Evolutionary conservation across 208 protist genomes (phyloP).

Genomic region (Wallacemonas sp.): DNA sequence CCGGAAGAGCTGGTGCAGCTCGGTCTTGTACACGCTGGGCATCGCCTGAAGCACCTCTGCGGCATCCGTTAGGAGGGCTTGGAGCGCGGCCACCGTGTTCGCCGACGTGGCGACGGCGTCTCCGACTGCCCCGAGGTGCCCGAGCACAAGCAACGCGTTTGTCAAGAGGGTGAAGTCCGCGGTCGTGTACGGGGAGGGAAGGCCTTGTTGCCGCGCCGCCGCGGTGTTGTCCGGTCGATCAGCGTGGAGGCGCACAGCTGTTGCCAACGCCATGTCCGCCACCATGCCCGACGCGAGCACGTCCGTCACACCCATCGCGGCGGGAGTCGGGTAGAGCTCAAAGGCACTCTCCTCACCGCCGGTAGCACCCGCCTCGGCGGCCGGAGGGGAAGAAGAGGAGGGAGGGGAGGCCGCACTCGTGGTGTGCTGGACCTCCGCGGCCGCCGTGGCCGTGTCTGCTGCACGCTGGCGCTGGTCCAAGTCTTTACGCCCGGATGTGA

Average conservation of each 20-base stretch:
- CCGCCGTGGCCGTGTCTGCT: not conserved
- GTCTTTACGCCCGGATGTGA: slow-evolving; percentile 56
- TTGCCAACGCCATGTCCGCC: slow-evolving; percentile 59
- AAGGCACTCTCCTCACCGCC: slow-evolving; percentile 4
- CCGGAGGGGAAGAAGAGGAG: not conserved
- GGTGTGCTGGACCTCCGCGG: not conserved
- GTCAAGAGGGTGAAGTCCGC: slow-evolving; percentile 54
- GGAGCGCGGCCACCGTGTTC: slow-evolving; percentile 75
- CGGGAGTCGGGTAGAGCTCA: slow-evolving; percentile 43
- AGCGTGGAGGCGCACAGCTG: slow-evolving; percentile 54
- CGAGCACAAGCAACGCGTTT: slow-evolving; percentile 38
- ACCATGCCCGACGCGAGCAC: slow-evolving; percentile 44
- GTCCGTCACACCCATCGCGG: slow-evolving; percentile 53
- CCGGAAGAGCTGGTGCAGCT: slow-evolving; percentile 33
- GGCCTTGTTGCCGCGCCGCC: not conserved
- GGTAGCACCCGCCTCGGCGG: too few species aligned
- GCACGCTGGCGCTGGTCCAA: slow-evolving; percentile 10
- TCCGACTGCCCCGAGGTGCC: slow-evolving; percentile 40
- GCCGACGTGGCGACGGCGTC: slow-evolving; percentile 43
- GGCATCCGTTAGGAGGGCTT: slow-evolving; percentile 45
- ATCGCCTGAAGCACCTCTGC: slow-evolving; percentile 29
- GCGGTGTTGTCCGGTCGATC: slow-evolving; percentile 17
- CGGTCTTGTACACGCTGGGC: slow-evolving; percentile 16
- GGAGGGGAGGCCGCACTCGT: not conserved
- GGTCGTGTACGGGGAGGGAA: slow-evolving; percentile 26